Evolutionary conservation across 805 yeast species (phyloP).

Genomic region (Wickerhamiella vanderwaltii): DNA sequence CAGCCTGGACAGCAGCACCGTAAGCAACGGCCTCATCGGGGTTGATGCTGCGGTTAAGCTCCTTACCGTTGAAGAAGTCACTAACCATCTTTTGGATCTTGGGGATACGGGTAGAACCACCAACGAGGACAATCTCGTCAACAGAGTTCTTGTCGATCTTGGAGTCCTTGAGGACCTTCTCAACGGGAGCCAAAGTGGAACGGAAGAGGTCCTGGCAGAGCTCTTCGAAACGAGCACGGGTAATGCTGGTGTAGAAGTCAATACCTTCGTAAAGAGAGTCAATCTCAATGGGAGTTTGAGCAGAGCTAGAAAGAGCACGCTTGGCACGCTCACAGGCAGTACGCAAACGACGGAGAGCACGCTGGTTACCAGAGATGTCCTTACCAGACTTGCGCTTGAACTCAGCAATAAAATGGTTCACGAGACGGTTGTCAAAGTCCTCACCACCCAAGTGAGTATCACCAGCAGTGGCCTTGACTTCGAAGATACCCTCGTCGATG

Average conservation of each 20-base stretch:
- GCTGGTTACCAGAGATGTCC: conserved; percentile 80
- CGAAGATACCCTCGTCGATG: conserved; percentile 93
- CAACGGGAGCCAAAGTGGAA: conserved; percentile 89
- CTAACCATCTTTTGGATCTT: conserved; percentile 89
- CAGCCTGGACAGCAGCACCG: conserved; percentile 99
- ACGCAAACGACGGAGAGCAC: conserved; percentile 97
- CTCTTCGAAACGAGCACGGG: conserved; percentile 98
- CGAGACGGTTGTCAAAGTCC: conserved; percentile 94
- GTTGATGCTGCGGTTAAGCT: conserved; percentile 91
- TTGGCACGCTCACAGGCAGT: conserved; percentile 98
- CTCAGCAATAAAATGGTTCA: conserved; percentile 83
- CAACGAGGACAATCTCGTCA: conserved; percentile 91
- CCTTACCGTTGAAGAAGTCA: conserved; percentile 94
- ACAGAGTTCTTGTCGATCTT: conserved; percentile 71
- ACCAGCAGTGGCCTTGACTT: conserved; percentile 97
- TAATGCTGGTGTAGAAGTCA: conserved; percentile 83
- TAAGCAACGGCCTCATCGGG: conserved; percentile 99
- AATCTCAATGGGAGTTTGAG: conserved; percentile 92
- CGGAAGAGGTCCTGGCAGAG: conserved; percentile 86
- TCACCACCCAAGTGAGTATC: conserved; percentile 99
- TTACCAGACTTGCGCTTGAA: conserved; percentile 91
- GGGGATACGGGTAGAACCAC: conserved; percentile 99
- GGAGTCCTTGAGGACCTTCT: conserved; percentile 87
- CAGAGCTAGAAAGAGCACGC: conserved; percentile 93
- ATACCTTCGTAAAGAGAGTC: conserved; percentile 93